Evolutionary conservation across 2,329 filamentous ascomycete genomes (phyloP).

Genomic region (Penicillium sp.): DNA sequence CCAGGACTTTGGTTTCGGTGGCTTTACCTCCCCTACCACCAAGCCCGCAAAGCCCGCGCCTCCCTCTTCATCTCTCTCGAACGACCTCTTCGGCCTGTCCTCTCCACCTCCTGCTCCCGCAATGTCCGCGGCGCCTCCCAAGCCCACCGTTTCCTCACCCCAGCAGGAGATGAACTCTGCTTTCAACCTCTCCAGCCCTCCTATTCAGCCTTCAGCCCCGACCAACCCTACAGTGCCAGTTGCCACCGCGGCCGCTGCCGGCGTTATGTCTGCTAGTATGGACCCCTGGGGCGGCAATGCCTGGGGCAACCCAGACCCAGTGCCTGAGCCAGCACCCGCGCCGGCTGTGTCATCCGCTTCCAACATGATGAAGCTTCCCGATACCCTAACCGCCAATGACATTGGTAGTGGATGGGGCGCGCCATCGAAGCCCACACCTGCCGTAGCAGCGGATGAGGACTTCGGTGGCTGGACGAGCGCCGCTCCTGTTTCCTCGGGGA

Average conservation of each 20-base stretch:
- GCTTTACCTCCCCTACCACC: constrained; percentile 53
- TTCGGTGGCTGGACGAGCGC: constrained; percentile 93
- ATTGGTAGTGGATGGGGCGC: constrained; percentile 67
- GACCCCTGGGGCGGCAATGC: constrained; percentile 88
- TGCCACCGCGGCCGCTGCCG: constrained; percentile 48
- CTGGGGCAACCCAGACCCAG: constrained; percentile 70
- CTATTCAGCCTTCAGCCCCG: constrained; percentile 45
- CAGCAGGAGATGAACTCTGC: constrained; percentile 61
- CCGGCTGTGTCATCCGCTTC: constrained; percentile 35
- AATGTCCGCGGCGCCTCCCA: constrained; percentile 48
- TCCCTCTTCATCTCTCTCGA: constrained; percentile 59
- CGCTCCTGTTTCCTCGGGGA: constrained; percentile 54
- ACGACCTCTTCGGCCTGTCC: constrained; percentile 79
- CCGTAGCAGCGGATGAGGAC: constrained; percentile 86
- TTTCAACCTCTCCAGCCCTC: constrained; percentile 73
- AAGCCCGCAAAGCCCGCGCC: constrained; percentile 49
- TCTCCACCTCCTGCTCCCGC: constrained; percentile 48
- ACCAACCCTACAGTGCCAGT: constrained; percentile 46
- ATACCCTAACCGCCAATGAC: constrained; percentile 58
- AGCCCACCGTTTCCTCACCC: constrained; percentile 41
- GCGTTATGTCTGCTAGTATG: constrained; percentile 44
- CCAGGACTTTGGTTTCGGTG: constrained; percentile 67
- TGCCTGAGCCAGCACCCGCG: constrained; percentile 46
- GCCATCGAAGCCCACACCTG: constrained; percentile 51
- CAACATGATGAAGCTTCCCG: constrained; percentile 43